Evolutionary conservation across 129 eudicot genomes (phyloP), one percentile per base, ranked within the genome.

Genomic region (Chrysanthemum lavandulifolium): DNA sequence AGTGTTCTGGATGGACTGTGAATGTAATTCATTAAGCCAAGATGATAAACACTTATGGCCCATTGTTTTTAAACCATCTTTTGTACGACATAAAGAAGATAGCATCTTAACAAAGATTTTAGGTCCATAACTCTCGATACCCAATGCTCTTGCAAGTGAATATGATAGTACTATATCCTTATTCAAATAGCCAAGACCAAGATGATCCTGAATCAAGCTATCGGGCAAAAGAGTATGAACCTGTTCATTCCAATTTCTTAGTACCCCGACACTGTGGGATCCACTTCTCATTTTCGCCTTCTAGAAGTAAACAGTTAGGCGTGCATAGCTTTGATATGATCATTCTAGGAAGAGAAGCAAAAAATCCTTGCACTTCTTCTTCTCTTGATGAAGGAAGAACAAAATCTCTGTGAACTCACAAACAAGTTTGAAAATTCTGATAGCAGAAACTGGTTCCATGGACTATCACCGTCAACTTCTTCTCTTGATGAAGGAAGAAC

Each of bases 401-500:
- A 75, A 6, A 91, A 84, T 74, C 65, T 74, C 82, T 83, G 81
- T 0, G 97, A 83, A 78, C 75, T 56, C 51, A 93, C 86, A 81
- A 90, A 90, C 79, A 93, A 82, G 23, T 57, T 79, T 63, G 98
- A 97, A 67, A 89, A 84, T 76, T 87, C 85, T 0, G 96, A 87
- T 54, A 93, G 69, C 78, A 93, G 76, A 95, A 95, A 90, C 61
- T 90, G 98, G 68, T 93, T 93, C 98, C 97, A 93, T 25, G 91
- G 87, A 70, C 91, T 89, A 71, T 89, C 86, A 48, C 92, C 95
- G 68, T 90, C 97, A 82, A 93, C 96, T 78, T 90, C 98, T 80
- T 93, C 98, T 76, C 98, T 77, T 58, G 98, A 93, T 18, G 98
- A 93, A 65, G 98, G 98, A 83, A 93, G 91, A 61, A 89, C 82